Conservation (phyloP, 169 alveolate genomes). For the Cryptosporidium ubiquitum region DNA sequence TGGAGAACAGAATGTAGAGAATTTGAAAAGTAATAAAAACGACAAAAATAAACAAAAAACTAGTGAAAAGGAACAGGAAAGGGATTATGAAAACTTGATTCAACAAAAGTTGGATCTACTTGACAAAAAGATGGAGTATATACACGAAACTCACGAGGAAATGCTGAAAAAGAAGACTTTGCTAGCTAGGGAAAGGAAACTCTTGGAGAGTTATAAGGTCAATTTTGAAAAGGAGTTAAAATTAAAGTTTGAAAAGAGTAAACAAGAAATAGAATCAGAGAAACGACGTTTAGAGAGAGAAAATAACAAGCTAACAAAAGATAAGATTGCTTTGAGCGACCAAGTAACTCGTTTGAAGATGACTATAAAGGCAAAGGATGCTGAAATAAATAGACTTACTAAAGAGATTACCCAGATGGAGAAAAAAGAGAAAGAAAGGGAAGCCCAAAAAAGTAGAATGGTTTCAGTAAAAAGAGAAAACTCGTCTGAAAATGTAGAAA, state of each 20-base stretch:
- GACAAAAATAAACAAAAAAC: neutral
- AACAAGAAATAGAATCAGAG: constrained; percentile 28
- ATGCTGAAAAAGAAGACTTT: constrained; percentile 28
- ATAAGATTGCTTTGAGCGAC: constrained; percentile 21
- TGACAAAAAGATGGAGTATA: constrained; percentile 58
- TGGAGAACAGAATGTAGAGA: neutral
- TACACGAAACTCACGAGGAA: constrained; percentile 56
- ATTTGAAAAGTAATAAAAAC: neutral
- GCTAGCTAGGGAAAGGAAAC: constrained; percentile 23
- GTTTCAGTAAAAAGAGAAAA: neutral
- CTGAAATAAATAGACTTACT: constrained; percentile 42
- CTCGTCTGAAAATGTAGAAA: neutral
- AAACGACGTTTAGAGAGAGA: constrained; percentile 26
- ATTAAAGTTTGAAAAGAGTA: constrained; percentile 28
- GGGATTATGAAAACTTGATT: constrained; percentile 26
- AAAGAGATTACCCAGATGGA: constrained; percentile 15
- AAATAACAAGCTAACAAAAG: constrained; percentile 25
- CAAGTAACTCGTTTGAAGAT: constrained; percentile 38
- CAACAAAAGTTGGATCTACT: constrained; percentile 47
- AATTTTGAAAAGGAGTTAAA: constrained; percentile 39
- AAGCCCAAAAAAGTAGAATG: neutral
- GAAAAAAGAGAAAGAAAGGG: constrained; percentile 24
- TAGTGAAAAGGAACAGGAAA: neutral
- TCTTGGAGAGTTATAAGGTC: constrained; percentile 6
- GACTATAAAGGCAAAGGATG: constrained; percentile 53